Percentiles rank a stretch among this genome's conserved stretches.
phyloP scores from a whole-genome alignment of 1,139 yeast genomes.

The Blastobotrys buckinghamii region DNA sequence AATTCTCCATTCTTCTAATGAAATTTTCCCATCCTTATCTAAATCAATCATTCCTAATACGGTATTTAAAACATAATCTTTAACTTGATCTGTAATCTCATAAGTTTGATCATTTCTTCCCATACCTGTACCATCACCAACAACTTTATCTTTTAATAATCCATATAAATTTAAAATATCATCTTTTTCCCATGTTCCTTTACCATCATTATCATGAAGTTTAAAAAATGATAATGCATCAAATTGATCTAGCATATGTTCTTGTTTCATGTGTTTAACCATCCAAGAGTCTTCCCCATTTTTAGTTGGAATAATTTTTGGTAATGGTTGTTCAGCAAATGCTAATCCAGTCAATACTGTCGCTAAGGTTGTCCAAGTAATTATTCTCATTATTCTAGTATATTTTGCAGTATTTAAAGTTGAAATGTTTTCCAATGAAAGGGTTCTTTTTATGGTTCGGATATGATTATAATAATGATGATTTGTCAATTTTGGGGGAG shows the following conservation, averaged over 20 bases:
- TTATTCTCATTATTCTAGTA: not conserved
- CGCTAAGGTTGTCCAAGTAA: not conserved
- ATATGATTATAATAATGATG: too few relatives aligned
- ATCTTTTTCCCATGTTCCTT: conserved; percentile 36
- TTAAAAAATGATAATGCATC: conserved; percentile 76
- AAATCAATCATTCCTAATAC: conserved; percentile 59
- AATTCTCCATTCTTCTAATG: conserved; percentile 65
- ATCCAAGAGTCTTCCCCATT: conserved; percentile 32
- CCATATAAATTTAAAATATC: conserved; percentile 86
- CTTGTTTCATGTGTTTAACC: conserved; percentile 74
- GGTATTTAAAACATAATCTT: conserved; percentile 49
- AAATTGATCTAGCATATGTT: conserved; percentile 69
- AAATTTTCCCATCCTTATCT: conserved; percentile 58
- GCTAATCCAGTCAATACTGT: not conserved
- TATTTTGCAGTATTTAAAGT: too few relatives aligned
- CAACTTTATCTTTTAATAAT: conserved; percentile 57
- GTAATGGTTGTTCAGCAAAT: conserved; percentile 2
- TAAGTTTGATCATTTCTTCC: conserved; percentile 68
- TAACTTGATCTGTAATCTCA: conserved; percentile 47
- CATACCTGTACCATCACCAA: conserved; percentile 89
- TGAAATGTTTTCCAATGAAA: too few relatives aligned
- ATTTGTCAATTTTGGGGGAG: too few relatives aligned
- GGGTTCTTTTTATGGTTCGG: too few relatives aligned
- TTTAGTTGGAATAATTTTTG: conserved; percentile 11
- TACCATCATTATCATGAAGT: conserved; percentile 63